phyloP scores from a whole-genome alignment of 176 grass and related monocot species.

The Aegilops speltoides region DNA sequence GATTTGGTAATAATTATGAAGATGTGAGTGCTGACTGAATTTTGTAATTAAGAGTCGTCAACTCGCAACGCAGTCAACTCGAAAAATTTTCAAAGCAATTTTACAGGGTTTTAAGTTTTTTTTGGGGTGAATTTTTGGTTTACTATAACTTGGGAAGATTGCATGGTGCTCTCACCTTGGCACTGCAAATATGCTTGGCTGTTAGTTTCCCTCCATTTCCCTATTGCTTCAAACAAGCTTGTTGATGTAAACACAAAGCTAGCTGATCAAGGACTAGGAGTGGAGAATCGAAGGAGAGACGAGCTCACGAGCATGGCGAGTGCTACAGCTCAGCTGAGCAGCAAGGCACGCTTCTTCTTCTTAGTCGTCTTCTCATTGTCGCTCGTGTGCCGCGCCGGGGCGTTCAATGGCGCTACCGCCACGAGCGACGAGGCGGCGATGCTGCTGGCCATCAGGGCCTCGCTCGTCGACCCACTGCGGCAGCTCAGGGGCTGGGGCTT shows the following conservation, averaged over 20 bases:
- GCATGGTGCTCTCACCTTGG: too few relatives aligned
- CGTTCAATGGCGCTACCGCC: conserved; percentile 34
- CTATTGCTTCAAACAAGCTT: conserved; percentile 42
- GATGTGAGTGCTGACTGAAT: too few relatives aligned
- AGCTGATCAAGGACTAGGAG: conserved; percentile 18
- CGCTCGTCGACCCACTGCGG: conserved; percentile 55
- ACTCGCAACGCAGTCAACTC: too few relatives aligned
- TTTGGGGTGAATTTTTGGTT: too few relatives aligned
- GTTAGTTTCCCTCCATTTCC: conserved; percentile 55
- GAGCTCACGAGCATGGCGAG: conserved; percentile 35
- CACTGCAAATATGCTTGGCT: conserved; percentile 36
- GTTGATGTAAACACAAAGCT: conserved; percentile 39
- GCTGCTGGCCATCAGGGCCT: conserved; percentile 61
- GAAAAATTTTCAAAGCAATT: too few relatives aligned
- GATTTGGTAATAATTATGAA: too few relatives aligned
- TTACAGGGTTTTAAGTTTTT: too few relatives aligned
- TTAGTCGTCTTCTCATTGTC: conserved; percentile 30
- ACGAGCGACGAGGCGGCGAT: conserved; percentile 36
- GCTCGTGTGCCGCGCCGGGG: conserved; percentile 34
- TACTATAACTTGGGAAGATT: too few relatives aligned
- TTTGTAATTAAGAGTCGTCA: too few relatives aligned
- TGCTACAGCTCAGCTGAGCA: conserved; percentile 38
- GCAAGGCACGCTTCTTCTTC: conserved; percentile 5
- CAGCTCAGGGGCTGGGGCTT: conserved; percentile 56
- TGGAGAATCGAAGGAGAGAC: conserved; percentile 36